A percentile compares a stretch with the other conserved stretches of the same genome.
These are phyloP conservation scores for Tetracladium marchalianum DNA, from an alignment of 495 filamentous ascomycete species.

Conservation along the genomic window DNA sequence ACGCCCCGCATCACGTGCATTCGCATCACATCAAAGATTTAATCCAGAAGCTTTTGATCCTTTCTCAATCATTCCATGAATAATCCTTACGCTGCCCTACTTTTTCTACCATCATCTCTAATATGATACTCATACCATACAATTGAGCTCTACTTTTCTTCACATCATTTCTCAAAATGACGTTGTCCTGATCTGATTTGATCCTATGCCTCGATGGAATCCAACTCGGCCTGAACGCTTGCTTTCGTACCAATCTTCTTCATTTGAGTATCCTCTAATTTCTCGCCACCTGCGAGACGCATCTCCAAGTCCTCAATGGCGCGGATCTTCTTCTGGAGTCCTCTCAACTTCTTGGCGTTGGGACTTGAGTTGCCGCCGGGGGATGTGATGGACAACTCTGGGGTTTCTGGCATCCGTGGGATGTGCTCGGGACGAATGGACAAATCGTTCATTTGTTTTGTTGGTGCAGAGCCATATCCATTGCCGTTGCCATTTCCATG, in stretches of 20 bases:
- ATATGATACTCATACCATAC: no score
- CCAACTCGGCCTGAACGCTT: conserved; percentile 70
- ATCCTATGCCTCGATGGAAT: conserved; percentile 36
- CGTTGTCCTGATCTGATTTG: conserved; percentile 1
- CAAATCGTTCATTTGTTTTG: conserved; percentile 9
- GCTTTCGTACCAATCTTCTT: conserved; percentile 94
- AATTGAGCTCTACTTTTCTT: no score
- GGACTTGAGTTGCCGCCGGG: conserved; percentile 30
- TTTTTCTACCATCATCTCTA: no score
- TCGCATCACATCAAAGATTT: no score
- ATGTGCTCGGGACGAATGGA: conserved; percentile 12
- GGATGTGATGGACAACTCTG: conserved; percentile 37
- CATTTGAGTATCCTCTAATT: conserved; percentile 94
- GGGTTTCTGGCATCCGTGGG: conserved; percentile 18
- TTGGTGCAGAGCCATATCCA: conserved; percentile 7
- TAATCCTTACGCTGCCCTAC: no score
- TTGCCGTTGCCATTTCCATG: conserved; percentile 14
- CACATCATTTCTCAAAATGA: no score
- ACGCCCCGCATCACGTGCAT: no score
- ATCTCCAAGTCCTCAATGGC: conserved; percentile 98
- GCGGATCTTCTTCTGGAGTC: conserved; percentile 89
- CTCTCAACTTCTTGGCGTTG: conserved; percentile 74
- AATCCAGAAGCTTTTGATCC: no score
- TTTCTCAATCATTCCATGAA: no score
- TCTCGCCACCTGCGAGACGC: conserved; percentile 86